These are phyloP conservation scores for Rhamnella rubrinervis DNA, from an alignment of 331 rosid species.

Conservation along the genomic window DNA sequence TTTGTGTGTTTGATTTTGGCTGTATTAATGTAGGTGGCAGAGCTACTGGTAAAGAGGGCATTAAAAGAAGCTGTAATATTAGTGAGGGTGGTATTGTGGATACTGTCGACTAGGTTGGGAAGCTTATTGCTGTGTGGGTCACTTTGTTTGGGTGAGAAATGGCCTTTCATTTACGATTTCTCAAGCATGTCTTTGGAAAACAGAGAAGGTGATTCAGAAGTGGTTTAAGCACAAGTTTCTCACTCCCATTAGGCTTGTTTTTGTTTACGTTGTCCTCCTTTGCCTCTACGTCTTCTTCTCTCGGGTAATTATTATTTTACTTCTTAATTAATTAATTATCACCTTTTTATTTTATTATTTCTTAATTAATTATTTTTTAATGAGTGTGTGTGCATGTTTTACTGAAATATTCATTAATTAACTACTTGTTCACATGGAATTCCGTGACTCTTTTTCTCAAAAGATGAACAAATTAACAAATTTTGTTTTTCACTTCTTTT, in stretches of 20 bases:
- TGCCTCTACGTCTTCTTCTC: conserved; percentile 57
- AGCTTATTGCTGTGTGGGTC: conserved; percentile 67
- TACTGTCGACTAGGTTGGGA: conserved; percentile 56
- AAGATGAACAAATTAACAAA: too few relatives aligned
- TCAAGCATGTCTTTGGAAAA: conserved; percentile 50
- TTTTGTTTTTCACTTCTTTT: too few relatives aligned
- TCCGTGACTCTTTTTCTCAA: too few relatives aligned
- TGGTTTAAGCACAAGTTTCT: conserved; percentile 56
- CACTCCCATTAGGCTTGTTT: conserved; percentile 61
- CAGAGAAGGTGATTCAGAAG: conserved; percentile 51
- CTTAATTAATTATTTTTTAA: neutral
- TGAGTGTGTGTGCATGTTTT: too few relatives aligned
- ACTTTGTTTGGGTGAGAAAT: conserved; percentile 38
- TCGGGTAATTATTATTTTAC: conserved; percentile 37
- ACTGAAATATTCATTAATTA: too few relatives aligned
- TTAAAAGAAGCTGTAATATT: conserved; percentile 47
- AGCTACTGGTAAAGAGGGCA: conserved; percentile 39
- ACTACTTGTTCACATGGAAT: too few relatives aligned
- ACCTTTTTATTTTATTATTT: neutral
- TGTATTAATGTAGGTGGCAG: conserved; percentile 45
- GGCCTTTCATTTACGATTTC: conserved; percentile 71
- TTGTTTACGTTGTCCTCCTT: conserved; percentile 44
- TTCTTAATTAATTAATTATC: neutral
- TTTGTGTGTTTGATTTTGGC: too few relatives aligned
- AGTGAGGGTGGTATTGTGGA: conserved; percentile 50